Evolutionary conservation across 2,329 filamentous ascomycete species (phyloP), one percentile per base, ranked within the genome.

Genomic region (Capronia epimyces): DNA sequence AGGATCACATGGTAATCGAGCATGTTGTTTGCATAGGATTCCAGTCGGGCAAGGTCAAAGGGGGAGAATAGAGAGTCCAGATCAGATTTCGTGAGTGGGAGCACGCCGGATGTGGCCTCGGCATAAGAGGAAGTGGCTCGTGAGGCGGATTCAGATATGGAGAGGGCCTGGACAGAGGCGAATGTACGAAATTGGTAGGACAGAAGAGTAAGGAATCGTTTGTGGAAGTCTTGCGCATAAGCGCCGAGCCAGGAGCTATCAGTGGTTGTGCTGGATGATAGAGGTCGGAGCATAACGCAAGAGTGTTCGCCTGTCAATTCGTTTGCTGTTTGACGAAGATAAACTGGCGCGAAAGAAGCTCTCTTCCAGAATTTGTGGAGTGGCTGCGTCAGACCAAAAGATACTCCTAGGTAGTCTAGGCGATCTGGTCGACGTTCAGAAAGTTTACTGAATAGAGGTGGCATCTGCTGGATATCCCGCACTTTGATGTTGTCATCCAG

Each of bases 361-460:
- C 87, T 85, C 71, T 96, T 95, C 93, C 93, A 98, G 76, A 98
- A 98, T 65, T 88, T 94, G 73, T 95, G 93, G 12, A 98, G 81
- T 12, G 81, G 78, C 32, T 83, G 77, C 0, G 93, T 98, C 50
- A 98, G 75, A 46, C 93, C 94, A 66, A 95, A 98, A 64, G 88
- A 95, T 43, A 98, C 94, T 65, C 94, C 93, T 13, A 98, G 70
- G 64, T 97, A 98, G 70, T 98, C 93, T 5, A 98, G 81, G 4
- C 74, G 73, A 39, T 87, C 84, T 0, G 93, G 85, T 50, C 82
- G 83, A 58, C 87, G 82, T 70, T 98, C 89, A 0, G 85, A 82
- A 24, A 98, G 76, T 62, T 90, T 91, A 9, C 89, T 81, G 64
- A 98, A 97, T 2, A 98, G 77, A 0, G 94, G 89, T 22, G 94